These are phyloP conservation scores for Dentipellis sp. DNA, from an alignment of 768 basidiomycete species.

Conservation along the genomic window DNA sequence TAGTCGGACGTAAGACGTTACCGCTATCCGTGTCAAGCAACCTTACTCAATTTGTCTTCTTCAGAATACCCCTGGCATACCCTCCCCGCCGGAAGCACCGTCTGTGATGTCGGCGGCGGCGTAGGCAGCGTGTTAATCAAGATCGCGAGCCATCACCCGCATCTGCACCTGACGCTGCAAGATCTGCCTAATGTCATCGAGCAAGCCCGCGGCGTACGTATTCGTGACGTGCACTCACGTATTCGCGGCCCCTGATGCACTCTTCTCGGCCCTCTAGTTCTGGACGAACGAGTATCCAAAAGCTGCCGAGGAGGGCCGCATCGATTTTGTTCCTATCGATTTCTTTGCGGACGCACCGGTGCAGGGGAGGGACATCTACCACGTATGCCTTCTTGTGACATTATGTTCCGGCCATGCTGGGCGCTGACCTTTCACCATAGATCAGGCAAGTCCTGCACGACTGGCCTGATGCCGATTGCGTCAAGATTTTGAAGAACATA, in stretches of 20 bases:
- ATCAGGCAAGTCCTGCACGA: constrained; percentile 31
- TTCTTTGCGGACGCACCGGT: constrained; percentile 31
- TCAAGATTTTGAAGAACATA: constrained; percentile 27
- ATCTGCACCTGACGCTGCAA: constrained; percentile 20
- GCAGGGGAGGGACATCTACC: constrained; percentile 29
- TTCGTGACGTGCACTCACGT: background rate
- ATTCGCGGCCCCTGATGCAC: background rate
- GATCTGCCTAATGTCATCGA: constrained; percentile 24
- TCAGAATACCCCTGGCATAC: constrained; percentile 22
- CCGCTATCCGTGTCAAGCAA: background rate
- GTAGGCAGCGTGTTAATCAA: constrained; percentile 19
- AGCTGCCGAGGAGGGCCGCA: constrained; percentile 25
- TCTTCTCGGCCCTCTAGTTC: constrained; percentile 6
- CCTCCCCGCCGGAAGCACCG: constrained; percentile 11
- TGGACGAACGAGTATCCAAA: constrained; percentile 27
- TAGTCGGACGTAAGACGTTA: background rate
- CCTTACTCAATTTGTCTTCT: background rate
- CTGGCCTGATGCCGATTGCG: constrained; percentile 29
- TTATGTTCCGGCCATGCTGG: background rate
- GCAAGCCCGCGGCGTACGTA: constrained; percentile 20
- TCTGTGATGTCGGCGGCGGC: constrained; percentile 26
- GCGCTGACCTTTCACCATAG: constrained; percentile 12
- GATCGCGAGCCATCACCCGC: constrained; percentile 19
- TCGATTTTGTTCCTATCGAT: constrained; percentile 30
- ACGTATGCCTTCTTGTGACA: constrained; percentile 18